Evolutionary conservation across 164 flowering plant species (phyloP), one percentile per base, ranked within the genome.

Genomic region (Berberis vulgaris): DNA sequence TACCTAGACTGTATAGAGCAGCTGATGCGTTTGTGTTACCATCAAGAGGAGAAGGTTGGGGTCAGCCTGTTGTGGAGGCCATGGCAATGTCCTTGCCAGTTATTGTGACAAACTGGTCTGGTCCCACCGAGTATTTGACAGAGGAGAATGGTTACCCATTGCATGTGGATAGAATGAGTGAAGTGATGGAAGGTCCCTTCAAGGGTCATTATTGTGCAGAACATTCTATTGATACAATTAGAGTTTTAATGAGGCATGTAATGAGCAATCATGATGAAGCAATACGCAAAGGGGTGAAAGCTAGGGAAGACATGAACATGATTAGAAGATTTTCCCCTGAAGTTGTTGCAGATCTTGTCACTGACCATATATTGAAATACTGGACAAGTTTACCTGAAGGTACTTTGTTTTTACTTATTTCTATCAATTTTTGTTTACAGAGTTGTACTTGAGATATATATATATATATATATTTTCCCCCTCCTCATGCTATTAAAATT

Each of bases 41-140:
- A 38, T 82, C 92, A 2, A 81, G 96, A 66, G 92, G 92, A 10
- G 92, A 85, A 76, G 96, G 96, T 0, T 89, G 92, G 90, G 92
- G 92, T 47, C 73, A 86, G 61, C 90, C 89, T 1, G 11, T 85
- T 38, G 92, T 86, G 56, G 92, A 89, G 69, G 90, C 96, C 41
- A 89, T 85, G 96, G 81, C 92, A 7, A 86, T 86, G 92, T 67
- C 84, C 6, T 70, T 86, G 65, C 88, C 90, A 0, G 96, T 86
- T 41, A 83, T 89, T 59, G 76, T 82, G 0, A 86, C 92, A 2
- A 89, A 89, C 66, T 89, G 96, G 90, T 89, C 92, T 1, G 96
- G 92, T 3, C 92, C 88, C 1, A 81, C 83, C 0, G 92, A 88
- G 78, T 89, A 73, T 71, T 71, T 86, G 78, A 78, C 83, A 1